Base-by-base conservation (phyloP, 2,329 filamentous ascomycete species). In the Pseudocercospora musae region DNA sequence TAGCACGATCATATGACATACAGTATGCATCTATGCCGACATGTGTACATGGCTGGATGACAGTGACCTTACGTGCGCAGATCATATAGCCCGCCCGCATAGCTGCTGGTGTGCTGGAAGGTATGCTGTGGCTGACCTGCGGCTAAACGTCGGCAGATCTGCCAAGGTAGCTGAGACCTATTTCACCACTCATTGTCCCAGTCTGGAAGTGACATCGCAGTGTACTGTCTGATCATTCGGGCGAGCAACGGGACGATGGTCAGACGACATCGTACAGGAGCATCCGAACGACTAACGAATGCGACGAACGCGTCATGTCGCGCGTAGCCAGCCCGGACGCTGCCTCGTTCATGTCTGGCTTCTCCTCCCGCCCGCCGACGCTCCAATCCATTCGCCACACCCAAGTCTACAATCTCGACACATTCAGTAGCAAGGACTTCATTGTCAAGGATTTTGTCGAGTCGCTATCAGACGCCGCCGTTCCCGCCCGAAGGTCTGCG, bases 391-490 rank as follows among this genome's bases (percentile, higher is more conserved):
- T 67, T 23, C 71, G 71, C 48, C 77, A 75, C 61, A 78, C 78
- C 57, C 77, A 78, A 27, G 60, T 69, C 63, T 97, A 97, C 80
- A 91, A 87, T 9, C 83, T 98, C 64, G 91, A 96, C 49, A 92
- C 93, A 60, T 84, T 84, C 75, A 79, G 80, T 50, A 81, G 75
- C 69, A 80, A 79, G 70, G 95, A 98, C 79, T 99, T 98, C 74
- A 97, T 98, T 66, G 94, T 98, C 68, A 92, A 96, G 73, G 95
- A 99, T 79, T 99, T 99, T 75, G 89, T 99, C 71, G 96, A 99
- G 76, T 87, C 89, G 57, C 87, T 99, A 62, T 95, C 94, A 56
- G 93, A 98, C 66, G 90, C 84, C 69, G 90, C 92, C 21, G 85
- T 92, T 37, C 88, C 91, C n/a, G 82, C 84, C 72, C 90, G 95